phyloP scores from a whole-genome alignment of 2,329 filamentous ascomycete genomes.

The Pezicula radicicola region DNA sequence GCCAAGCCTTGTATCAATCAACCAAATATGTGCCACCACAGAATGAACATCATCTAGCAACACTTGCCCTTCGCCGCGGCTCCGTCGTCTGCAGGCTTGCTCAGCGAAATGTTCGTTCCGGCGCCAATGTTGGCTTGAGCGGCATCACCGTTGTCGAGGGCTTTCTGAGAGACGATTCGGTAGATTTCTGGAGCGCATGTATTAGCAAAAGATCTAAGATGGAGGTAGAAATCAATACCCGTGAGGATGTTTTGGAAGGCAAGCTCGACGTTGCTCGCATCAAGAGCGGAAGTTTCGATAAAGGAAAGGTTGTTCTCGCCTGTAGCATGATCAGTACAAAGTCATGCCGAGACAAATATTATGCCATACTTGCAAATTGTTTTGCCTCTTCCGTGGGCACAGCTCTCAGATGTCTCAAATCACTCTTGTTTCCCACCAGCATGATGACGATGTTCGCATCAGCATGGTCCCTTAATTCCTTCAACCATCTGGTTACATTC shows the following conservation, averaged over 20 bases:
- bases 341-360: neutral
- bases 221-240: slow-evolving; percentile 53
- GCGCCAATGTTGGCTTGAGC: slow-evolving; percentile 76
- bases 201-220: neutral
- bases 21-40: slow-evolving; percentile 18
- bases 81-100: slow-evolving; percentile 74
- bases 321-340: slow-evolving; percentile 38
- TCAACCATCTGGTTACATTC: slow-evolving; percentile 98
- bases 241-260: slow-evolving; percentile 99
- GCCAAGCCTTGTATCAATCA: slow-evolving; percentile 25
- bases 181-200: slow-evolving; percentile 77
- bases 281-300: slow-evolving; percentile 97
- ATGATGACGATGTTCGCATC: slow-evolving; percentile 99
- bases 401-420: slow-evolving; percentile 96
- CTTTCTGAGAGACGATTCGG: slow-evolving; percentile 97
- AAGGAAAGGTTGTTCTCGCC: slow-evolving; percentile 98
- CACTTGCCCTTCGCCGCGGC: slow-evolving; percentile 78
- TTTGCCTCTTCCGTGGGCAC: slow-evolving; percentile 98
- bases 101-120: slow-evolving; percentile 82
- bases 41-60: slow-evolving; percentile 52
- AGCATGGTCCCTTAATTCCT: slow-evolving; percentile 95
- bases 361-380: slow-evolving; percentile 80
- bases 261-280: slow-evolving; percentile 98
- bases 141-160: slow-evolving; percentile 83
- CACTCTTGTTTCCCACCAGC: slow-evolving; percentile 99